Evolutionary conservation across 305 asterid species (phyloP).

Genomic region (Fraxinus nigra): DNA sequence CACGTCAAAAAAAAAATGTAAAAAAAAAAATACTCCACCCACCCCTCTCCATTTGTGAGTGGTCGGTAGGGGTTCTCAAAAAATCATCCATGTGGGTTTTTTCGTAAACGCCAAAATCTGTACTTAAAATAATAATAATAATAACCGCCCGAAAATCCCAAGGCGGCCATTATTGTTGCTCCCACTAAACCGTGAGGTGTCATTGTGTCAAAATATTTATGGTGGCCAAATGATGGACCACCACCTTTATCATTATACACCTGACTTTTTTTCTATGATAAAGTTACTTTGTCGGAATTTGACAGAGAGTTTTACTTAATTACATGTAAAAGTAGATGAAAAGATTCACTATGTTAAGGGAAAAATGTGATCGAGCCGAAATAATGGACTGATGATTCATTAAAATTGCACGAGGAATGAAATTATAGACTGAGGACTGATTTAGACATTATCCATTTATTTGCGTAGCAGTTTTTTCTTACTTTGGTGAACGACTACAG

Average conservation of each 20-base stretch:
- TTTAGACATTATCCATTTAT: neutral
- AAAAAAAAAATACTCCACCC: too few species aligned
- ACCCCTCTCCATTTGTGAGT: too few species aligned
- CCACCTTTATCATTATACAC: neutral
- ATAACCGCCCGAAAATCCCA: too few species aligned
- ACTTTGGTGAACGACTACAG: neutral
- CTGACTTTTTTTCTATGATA: neutral
- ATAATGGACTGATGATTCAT: neutral
- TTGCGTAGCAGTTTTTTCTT: neutral
- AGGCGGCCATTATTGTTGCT: neutral
- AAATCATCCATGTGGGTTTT: neutral
- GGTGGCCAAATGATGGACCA: neutral
- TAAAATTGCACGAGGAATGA: neutral
- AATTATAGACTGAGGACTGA: neutral
- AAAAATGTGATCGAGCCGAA: neutral
- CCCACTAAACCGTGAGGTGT: neutral
- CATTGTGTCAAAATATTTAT: neutral
- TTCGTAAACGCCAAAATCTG: neutral
- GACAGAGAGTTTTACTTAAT: too few species aligned
- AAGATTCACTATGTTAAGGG: neutral
- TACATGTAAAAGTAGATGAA: too few species aligned
- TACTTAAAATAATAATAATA: too few species aligned
- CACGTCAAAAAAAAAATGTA: too few species aligned
- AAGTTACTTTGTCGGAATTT: too few species aligned
- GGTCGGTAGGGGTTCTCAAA: too few species aligned